Base-by-base conservation (phyloP, 2,329 filamentous ascomycete genomes). In the Albophoma yamanashiensis region DNA sequence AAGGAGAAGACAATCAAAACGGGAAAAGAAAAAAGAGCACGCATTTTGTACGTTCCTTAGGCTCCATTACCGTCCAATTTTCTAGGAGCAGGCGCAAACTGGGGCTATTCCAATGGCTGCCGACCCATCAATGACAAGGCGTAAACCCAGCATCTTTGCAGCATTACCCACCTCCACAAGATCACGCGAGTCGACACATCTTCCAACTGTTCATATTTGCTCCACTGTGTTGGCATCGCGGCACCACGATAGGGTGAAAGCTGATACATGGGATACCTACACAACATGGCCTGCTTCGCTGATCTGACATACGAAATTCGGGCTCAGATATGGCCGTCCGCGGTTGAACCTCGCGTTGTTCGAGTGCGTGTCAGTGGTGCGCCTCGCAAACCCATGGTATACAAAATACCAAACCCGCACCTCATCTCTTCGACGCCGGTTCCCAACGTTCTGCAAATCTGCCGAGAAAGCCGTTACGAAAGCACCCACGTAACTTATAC, bases 331-430 rank as follows among this genome's bases (percentile, higher is more conserved):
- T 45, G 43, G 43, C n/a, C 22, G 43, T 45, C 25, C 3, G 25
- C 5, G 43, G n/a, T 45, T n/a, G 22, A 45, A 4, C 43, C 43
- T 45, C 43, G 43, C n/a, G 22, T 45, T 2, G 43, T 45, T 45
- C n/a, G 9, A 14, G 43, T 45, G 43, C n/a, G 43, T 25, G n/a
- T 45, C 43, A 15, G 4, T 0, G n/a, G n/a, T 9, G 42, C 17
- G 20, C 1, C 20, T 22, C 4, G 1, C 20, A 3, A 8, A n/a
- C 17, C 42, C 8, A 9, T 1, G 7, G 20, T 2, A 14, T 0
- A 3, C n/a, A 25, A 45, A 45, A 3, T 9, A 11, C 3, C 25
- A n/a, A 22, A n/a, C 43, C n/a, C n/a, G n/a, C 9, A 12, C 8
- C 43, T 45, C 12, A 4, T 45, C 43, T 45, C 43, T 5, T 45